Evolutionary conservation across 306 rosid genomes (phyloP).

Genomic region (Herpetospermum pedunculosum): DNA sequence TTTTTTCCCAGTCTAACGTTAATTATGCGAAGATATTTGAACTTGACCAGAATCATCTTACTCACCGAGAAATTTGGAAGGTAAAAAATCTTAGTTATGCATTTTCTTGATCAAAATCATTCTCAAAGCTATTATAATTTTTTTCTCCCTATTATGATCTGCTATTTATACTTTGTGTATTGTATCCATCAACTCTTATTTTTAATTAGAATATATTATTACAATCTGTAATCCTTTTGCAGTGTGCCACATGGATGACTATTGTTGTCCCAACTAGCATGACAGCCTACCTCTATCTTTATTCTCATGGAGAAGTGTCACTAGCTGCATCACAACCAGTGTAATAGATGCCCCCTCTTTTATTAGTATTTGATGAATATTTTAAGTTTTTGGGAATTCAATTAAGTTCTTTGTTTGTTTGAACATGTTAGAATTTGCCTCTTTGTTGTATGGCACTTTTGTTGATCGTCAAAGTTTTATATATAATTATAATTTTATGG

Average conservation of each 20-base stretch:
- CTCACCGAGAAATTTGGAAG: slow-evolving; percentile 94
- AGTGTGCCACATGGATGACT: slow-evolving; percentile 99
- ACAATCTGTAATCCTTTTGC: slow-evolving; percentile 21
- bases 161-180: background rate
- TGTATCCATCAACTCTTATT: background rate
- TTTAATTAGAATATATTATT: background rate
- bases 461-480: background rate
- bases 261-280: slow-evolving; percentile 87
- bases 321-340: slow-evolving; percentile 99
- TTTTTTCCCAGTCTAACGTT: slow-evolving; percentile 50
- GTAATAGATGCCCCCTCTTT: slow-evolving; percentile 94
- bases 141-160: background rate
- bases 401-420: slow-evolving; percentile 5
- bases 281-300: slow-evolving; percentile 94
- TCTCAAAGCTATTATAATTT: background rate
- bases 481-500: background rate
- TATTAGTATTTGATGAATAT: slow-evolving; percentile 9
- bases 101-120: background rate
- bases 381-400: background rate
- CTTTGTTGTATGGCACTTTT: background rate
- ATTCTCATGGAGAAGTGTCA: slow-evolving; percentile 93
- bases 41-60: slow-evolving; percentile 80
- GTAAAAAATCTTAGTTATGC: slow-evolving; percentile 26
- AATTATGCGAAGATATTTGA: slow-evolving; percentile 78
- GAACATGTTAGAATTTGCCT: background rate